Evolutionary conservation across 371 early-diverging fungal genomes (phyloP).

Genomic region (Basidiobolus heterosporus): DNA sequence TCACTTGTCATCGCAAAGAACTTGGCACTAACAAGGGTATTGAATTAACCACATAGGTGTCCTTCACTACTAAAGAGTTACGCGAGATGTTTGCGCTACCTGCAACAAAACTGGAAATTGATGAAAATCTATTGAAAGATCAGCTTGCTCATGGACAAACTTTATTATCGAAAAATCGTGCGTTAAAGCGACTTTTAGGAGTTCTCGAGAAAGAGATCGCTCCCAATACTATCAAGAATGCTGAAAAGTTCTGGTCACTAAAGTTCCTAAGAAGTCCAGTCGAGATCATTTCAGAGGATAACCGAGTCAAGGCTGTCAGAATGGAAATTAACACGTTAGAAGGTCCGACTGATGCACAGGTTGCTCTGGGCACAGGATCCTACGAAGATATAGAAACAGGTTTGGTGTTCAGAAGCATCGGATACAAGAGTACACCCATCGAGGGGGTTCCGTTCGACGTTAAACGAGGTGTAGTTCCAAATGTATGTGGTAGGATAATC

Average conservation of each 20-base stretch:
- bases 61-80: conserved; percentile 87
- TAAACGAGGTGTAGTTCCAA: conserved; percentile 49
- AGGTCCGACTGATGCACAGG: conserved; percentile 24
- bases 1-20: too few species aligned
- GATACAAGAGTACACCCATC: conserved; percentile 61
- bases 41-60: conserved; percentile 22
- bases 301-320: conserved; percentile 18
- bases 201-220: too few species aligned
- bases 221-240: background rate
- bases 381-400: conserved; percentile 34
- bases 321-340: conserved; percentile 53
- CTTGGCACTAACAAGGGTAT: background rate
- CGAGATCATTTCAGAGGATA: too few species aligned
- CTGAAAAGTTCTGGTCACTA: conserved; percentile 47
- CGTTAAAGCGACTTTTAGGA: conserved; percentile 60
- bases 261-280: conserved; percentile 58
- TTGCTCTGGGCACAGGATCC: conserved; percentile 36
- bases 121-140: conserved; percentile 27
- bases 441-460: conserved; percentile 64
- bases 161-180: conserved; percentile 31
- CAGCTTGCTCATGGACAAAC: conserved; percentile 11
- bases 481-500: conserved; percentile 56
- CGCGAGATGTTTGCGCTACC: conserved; percentile 80
- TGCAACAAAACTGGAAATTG: conserved; percentile 34
- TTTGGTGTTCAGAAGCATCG: conserved; percentile 66